Percentiles rank a stretch among this genome's conserved stretches.
Conservation (phyloP, 1,139 yeast genomes). For the Blastobotrys raffinosifermentans region DNA sequence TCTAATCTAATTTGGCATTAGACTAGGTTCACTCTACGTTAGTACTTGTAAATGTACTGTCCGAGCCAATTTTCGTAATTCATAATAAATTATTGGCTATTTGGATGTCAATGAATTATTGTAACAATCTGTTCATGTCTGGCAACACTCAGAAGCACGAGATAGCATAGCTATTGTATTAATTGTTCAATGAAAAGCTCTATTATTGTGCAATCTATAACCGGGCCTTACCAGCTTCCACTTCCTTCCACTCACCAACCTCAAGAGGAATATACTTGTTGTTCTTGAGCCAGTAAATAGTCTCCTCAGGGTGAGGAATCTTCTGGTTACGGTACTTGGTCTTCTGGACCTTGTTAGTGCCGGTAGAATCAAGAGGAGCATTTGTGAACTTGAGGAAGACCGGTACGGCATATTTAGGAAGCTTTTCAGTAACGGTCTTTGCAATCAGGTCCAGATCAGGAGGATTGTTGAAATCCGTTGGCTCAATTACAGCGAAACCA, state of each 20-base stretch:
- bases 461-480: conserved; percentile 30
- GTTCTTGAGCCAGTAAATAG: conserved; percentile 64
- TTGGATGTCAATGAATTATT: too few relatives aligned
- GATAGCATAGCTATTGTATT: too few relatives aligned
- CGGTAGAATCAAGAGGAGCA: conserved; percentile 54
- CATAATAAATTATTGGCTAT: too few relatives aligned
- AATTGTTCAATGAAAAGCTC: too few relatives aligned
- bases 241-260: conserved; percentile 48
- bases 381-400: conserved; percentile 66
- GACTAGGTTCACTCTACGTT: too few relatives aligned
- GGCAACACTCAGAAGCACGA: too few relatives aligned
- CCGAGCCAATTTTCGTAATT: too few relatives aligned
- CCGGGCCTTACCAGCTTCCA: conserved; percentile 15
- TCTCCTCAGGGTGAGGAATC: conserved; percentile 69
- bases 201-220: too few relatives aligned
- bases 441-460: conserved; percentile 37
- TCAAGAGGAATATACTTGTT: conserved; percentile 53
- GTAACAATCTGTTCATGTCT: too few relatives aligned
- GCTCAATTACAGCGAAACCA: conserved; percentile 76
- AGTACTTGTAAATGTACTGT: too few relatives aligned
- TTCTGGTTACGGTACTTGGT: conserved; percentile 68
- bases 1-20: too few relatives aligned
- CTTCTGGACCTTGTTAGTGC: conserved; percentile 84
- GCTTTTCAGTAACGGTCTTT: conserved; percentile 38
- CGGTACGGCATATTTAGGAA: conserved; percentile 90